These are phyloP conservation scores for Debaryomyces sp. DNA, from an alignment of 1,139 yeast genomes.

Conservation along the genomic window DNA sequence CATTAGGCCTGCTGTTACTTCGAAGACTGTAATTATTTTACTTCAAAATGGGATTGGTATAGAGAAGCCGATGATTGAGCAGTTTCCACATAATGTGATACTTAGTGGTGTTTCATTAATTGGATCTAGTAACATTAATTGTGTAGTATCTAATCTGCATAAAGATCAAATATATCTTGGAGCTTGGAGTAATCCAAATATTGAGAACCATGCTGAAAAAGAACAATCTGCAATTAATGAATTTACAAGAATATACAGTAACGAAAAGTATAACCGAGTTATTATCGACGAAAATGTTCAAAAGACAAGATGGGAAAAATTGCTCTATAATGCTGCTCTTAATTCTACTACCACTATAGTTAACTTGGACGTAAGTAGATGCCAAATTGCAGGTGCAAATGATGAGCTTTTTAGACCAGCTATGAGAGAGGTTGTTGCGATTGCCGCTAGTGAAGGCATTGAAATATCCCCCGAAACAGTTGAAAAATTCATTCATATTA, in stretches of 20 bases:
- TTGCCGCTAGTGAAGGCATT: conserved; percentile 68
- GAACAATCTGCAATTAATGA: conserved; percentile 30
- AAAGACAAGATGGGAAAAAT: conserved; percentile 69
- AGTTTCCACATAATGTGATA: conserved; percentile 59
- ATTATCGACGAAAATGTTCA: conserved; percentile 51
- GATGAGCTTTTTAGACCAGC: conserved; percentile 58
- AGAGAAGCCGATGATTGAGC: conserved; percentile 59
- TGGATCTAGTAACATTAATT: conserved; percentile 61
- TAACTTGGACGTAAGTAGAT: conserved; percentile 56
- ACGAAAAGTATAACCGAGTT: conserved; percentile 43
- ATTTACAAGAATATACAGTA: conserved; percentile 54
- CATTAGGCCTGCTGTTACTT: conserved; percentile 55
- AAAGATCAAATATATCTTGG: conserved; percentile 61
- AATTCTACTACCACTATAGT: conserved; percentile 65
- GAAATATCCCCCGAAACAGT: conserved; percentile 47
- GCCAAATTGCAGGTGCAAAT: conserved; percentile 57
- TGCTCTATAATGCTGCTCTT: conserved; percentile 68
- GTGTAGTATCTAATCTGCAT: conserved; percentile 52
- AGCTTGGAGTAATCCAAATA: conserved; percentile 36
- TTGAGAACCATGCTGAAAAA: conserved; percentile 20
- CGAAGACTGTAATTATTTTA: conserved; percentile 57
- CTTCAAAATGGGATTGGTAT: conserved; percentile 78
- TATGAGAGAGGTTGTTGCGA: conserved; percentile 61
- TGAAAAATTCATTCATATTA: conserved; percentile 55
- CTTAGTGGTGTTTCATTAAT: conserved; percentile 73